phyloP scores from a whole-genome alignment of 805 yeast genomes.

The Saturnispora ahearnii region DNA sequence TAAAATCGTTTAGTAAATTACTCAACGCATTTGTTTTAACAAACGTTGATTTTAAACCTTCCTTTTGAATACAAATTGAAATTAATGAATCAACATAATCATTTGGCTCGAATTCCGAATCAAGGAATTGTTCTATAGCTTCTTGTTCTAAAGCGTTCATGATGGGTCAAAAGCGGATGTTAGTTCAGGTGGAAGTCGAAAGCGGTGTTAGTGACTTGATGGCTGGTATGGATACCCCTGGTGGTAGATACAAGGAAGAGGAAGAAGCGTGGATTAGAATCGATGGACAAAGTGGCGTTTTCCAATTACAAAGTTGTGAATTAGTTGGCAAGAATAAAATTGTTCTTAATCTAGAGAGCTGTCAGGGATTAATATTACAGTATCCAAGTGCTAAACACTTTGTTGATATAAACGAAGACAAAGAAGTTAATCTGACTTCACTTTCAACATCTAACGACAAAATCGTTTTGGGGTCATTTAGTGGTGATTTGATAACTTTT shows the following conservation, averaged over 20 bases:
- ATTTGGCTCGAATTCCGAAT: slow-evolving; percentile 54
- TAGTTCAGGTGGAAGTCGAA: slow-evolving; percentile 3
- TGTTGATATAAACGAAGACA: slow-evolving; percentile 20
- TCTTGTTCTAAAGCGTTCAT: slow-evolving; percentile 16
- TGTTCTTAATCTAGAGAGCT: not conserved
- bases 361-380: not conserved
- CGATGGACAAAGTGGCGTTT: slow-evolving; percentile 5
- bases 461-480: slow-evolving; percentile 2
- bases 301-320: not conserved
- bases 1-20: slow-evolving; percentile 43
- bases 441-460: not conserved
- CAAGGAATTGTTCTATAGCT: slow-evolving; percentile 58
- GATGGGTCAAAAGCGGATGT: not conserved
- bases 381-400: not conserved
- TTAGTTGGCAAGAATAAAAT: not conserved
- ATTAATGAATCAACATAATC: slow-evolving; percentile 57
- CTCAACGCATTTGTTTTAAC: slow-evolving; percentile 15
- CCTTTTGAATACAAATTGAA: slow-evolving; percentile 21
- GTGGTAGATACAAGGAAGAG: not conserved
- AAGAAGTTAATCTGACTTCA: not conserved
- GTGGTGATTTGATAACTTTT: slow-evolving; percentile 2
- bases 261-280: slow-evolving; percentile 6
- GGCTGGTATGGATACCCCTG: not conserved
- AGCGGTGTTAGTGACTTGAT: not conserved
- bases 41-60: slow-evolving; percentile 1